Percentiles rank a stretch among this genome's conserved stretches.
These are phyloP conservation scores for Singerocomus inundabilis DNA, from an alignment of 1,284 basidiomycete species.

Conservation along the genomic window DNA sequence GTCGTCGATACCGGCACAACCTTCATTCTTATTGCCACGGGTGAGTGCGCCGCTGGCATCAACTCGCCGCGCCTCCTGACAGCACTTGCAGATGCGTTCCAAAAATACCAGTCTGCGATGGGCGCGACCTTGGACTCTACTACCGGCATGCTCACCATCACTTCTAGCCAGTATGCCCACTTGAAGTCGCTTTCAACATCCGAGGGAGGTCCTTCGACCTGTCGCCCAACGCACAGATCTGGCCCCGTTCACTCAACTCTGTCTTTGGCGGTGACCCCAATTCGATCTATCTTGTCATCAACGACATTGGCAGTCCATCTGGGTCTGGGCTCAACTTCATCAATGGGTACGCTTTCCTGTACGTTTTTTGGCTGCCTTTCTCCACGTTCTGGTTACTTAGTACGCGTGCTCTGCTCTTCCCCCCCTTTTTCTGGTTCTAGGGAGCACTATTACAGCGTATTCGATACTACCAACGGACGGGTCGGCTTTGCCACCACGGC, in stretches of 20 bases:
- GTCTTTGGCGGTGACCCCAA: conserved; percentile 38
- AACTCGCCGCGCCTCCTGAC: too few species aligned
- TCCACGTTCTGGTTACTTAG: background rate
- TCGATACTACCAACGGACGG: conserved; percentile 44
- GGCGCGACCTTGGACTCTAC: conserved; percentile 45
- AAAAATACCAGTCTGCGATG: conserved; percentile 47
- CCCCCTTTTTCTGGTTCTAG: conserved; percentile 14
- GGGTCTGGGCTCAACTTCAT: conserved; percentile 44
- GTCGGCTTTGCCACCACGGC: too few species aligned
- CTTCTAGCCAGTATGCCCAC: conserved; percentile 27
- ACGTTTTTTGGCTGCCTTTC: conserved; percentile 3
- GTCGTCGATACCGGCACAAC: conserved; percentile 45
- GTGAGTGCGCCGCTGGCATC: conserved; percentile 19
- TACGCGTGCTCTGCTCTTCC: too few species aligned
- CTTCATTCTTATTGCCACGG: conserved; percentile 41
- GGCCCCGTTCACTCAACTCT: conserved; percentile 48
- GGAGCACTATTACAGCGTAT: conserved; percentile 51
- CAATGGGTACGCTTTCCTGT: conserved; percentile 18
- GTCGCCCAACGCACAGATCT: conserved; percentile 51
- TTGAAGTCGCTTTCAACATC: conserved; percentile 26
- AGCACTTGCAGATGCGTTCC: conserved; percentile 56
- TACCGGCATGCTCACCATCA: conserved; percentile 45
- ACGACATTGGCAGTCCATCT: conserved; percentile 34
- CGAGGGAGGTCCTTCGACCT: conserved; percentile 39
- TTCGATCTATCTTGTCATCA: conserved; percentile 46